Evolutionary conservation across 805 yeast species (phyloP), one percentile per base, ranked within the genome.

Genomic region (Candida germanica): DNA sequence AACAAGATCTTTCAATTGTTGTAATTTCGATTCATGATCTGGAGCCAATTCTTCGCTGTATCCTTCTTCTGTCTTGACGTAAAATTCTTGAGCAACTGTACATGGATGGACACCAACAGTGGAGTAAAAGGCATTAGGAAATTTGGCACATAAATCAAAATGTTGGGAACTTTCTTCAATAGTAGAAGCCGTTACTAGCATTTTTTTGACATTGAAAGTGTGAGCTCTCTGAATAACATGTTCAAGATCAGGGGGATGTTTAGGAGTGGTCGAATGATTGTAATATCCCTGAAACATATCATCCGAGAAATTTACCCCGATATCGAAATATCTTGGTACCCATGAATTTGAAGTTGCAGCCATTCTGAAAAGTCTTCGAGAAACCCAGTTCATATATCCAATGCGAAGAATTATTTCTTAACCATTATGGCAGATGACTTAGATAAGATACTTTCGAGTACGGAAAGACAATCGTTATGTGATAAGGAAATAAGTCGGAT

Each of bases 21-120:
- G 49, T 23, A 85, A 52, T 47, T 80, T 80, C 2, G 49, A 49
- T 3, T 59, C 68, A 2, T 59, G 58, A 28, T 58, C 56, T 6
- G 39, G 37, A 4, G 27, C 15, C 8, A 44, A 13, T 14, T 51
- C 47, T 70, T 89, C 52, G 56, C 55, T 49, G 21, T 46, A 53
- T 5, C 31, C 35, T n/a, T 39, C 31, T 6, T 40, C 44, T 5
- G 44, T 37, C 17, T 57, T 40, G 3, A 45, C 49, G 36, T 61
- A 67, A 44, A 66, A 68, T 36, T 67, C 73, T 27, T 47, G 46
- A 9, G 70, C 67, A 0, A 88, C 95, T 12, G 83, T 69, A 59
- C 98, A 91, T 0, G 99, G 99, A 63, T 93, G 99, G 2, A 91
- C 94, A 9, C 99, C 98, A 2, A 80, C 89, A 0, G 98, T 93